Conservation (phyloP, 257 asterid genomes). For the Nicotiana undulata region DNA sequence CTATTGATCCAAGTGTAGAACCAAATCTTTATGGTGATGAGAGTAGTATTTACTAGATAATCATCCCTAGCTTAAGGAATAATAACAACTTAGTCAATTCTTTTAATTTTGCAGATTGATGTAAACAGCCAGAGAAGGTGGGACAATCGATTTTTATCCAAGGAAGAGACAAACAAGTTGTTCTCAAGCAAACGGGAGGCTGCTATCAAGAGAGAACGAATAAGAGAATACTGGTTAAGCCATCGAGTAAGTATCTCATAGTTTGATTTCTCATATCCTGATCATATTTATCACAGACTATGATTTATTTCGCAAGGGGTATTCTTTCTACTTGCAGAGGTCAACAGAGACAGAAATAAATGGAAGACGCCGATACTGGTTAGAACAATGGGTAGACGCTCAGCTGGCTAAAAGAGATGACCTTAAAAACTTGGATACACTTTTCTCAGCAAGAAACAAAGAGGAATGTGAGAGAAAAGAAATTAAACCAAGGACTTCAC, state of each 20-base stretch:
- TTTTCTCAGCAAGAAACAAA: constrained; percentile 29
- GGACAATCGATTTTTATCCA: constrained; percentile 65
- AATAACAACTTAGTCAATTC: not conserved
- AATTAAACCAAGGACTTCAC: constrained; percentile 18
- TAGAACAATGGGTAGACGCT: constrained; percentile 85
- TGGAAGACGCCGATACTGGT: constrained; percentile 65
- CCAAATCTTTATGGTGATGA: not conserved
- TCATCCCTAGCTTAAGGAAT: not conserved
- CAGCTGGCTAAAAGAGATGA: constrained; percentile 64
- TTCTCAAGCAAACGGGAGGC: constrained; percentile 63
- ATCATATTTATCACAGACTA: not conserved
- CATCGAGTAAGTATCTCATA: constrained; percentile 59
- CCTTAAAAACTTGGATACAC: constrained; percentile 24
- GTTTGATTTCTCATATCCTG: not conserved
- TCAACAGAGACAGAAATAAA: constrained; percentile 70
- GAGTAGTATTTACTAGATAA: not conserved
- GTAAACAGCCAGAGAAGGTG: constrained; percentile 70
- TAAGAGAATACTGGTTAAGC: constrained; percentile 64
- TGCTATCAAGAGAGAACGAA: constrained; percentile 61
- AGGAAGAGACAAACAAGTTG: constrained; percentile 47
- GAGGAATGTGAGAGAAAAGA: constrained; percentile 34
- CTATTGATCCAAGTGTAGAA: not conserved
- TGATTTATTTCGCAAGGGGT: not conserved
- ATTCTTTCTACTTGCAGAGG: constrained; percentile 41
- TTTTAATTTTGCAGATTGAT: constrained; percentile 45